phyloP scores from a whole-genome alignment of 441 rosid species.

The Adansonia gregorii region DNA sequence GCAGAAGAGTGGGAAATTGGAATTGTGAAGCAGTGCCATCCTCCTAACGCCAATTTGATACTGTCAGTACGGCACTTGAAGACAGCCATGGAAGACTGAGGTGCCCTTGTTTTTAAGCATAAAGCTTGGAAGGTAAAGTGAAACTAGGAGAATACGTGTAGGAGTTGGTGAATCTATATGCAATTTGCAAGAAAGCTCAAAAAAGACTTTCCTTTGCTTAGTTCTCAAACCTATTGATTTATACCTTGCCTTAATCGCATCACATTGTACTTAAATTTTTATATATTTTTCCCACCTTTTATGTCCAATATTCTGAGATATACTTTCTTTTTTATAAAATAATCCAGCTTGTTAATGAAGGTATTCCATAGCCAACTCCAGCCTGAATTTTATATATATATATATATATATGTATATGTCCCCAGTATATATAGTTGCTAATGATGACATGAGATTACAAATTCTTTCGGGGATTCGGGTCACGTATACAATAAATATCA shows the following conservation, averaged over 20 bases:
- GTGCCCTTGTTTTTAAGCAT: conserved; percentile 16
- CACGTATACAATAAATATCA: too few species aligned
- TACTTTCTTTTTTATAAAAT: background rate
- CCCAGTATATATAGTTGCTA: too few species aligned
- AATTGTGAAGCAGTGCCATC: conserved; percentile 37
- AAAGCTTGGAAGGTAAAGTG: background rate
- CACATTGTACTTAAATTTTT: background rate
- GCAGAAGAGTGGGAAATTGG: conserved; percentile 24
- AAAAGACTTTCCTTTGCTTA: conserved; percentile 51
- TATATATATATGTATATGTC: too few species aligned
- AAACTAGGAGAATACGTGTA: conserved; percentile 43
- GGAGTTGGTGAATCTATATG: conserved; percentile 37
- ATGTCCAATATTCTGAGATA: background rate
- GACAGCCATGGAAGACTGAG: background rate
- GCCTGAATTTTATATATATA: background rate
- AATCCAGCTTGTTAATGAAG: background rate
- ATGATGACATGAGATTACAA: too few species aligned
- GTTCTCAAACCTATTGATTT: conserved; percentile 28
- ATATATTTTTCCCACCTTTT: background rate
- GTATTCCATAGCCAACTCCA: background rate
- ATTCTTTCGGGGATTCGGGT: too few species aligned
- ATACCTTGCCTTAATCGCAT: conserved; percentile 44
- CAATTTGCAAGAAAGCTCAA: conserved; percentile 21
- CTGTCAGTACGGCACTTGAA: background rate
- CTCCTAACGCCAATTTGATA: background rate